These are phyloP conservation scores for Leucocoprinus leucothites DNA, from an alignment of 768 basidiomycete species.

Conservation along the genomic window DNA sequence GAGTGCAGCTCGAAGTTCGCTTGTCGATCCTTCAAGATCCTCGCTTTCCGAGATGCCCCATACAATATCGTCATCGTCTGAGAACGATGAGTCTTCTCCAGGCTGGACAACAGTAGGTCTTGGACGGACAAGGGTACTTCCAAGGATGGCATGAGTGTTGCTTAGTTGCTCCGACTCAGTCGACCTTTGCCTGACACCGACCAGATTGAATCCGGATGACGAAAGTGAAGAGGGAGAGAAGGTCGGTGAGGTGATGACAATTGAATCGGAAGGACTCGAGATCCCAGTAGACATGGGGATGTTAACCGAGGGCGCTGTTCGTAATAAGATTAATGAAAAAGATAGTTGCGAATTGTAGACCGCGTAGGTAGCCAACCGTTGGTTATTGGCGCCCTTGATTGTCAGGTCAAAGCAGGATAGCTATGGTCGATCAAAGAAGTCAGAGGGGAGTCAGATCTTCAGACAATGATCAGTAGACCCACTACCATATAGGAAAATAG, in stretches of 20 bases:
- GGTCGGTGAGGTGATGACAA: conserved; percentile 17
- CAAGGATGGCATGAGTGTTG: neutral
- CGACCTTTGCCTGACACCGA: conserved; percentile 13
- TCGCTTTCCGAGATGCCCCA: conserved; percentile 39
- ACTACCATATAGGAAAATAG: no score
- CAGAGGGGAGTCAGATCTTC: no score
- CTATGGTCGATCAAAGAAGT: no score
- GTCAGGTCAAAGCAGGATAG: no score
- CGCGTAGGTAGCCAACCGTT: no score
- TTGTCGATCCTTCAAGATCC: conserved; percentile 18
- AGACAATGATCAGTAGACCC: no score
- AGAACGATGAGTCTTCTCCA: conserved; percentile 19
- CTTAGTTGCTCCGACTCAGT: neutral
- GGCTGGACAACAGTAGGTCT: neutral
- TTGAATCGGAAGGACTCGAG: conserved; percentile 12
- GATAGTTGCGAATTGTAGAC: no score
- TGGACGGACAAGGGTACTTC: neutral
- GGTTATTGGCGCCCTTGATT: no score
- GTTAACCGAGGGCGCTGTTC: neutral
- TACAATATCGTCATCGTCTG: conserved; percentile 54
- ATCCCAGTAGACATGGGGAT: neutral
- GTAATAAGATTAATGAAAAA: no score
- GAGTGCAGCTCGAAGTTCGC: conserved; percentile 14
- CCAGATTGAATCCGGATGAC: conserved; percentile 29
- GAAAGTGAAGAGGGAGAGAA: conserved; percentile 25